Evolutionary conservation across 1,284 basidiomycete species (phyloP).

Genomic region (Coniferiporia weirii): DNA sequence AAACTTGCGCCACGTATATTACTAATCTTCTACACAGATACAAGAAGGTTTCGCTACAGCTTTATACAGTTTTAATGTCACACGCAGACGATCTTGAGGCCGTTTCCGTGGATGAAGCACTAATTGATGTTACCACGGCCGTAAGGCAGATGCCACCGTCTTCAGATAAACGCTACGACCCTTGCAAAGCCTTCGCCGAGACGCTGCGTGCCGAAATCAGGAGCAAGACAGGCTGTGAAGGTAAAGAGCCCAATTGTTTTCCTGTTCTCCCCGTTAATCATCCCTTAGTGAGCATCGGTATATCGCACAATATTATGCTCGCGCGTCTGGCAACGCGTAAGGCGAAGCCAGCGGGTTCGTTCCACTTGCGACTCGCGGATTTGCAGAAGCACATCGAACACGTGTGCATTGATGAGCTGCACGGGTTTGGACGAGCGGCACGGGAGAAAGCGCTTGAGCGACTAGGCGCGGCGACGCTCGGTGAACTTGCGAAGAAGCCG

Average conservation of each 20-base stretch:
- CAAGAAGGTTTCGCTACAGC: constrained; percentile 75
- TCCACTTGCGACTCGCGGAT: constrained; percentile 59
- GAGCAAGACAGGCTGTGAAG: constrained; percentile 78
- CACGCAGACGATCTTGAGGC: constrained; percentile 92
- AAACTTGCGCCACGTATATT: not conserved
- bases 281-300: constrained; percentile 78
- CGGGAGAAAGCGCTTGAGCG: constrained; percentile 72
- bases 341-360: constrained; percentile 87
- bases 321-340: constrained; percentile 87
- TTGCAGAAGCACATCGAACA: constrained; percentile 60
- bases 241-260: constrained; percentile 31
- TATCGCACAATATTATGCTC: constrained; percentile 87
- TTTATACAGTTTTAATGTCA: constrained; percentile 88
- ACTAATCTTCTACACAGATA: constrained; percentile 49
- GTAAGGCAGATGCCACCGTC: constrained; percentile 42
- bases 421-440: constrained; percentile 79
- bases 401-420: constrained; percentile 66
- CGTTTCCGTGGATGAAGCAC: constrained; percentile 93
- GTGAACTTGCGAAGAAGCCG: constrained; percentile 58
- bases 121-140: constrained; percentile 81
- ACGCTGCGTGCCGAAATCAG: constrained; percentile 74
- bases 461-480: constrained; percentile 69
- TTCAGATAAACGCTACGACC: constrained; percentile 36
- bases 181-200: constrained; percentile 76
- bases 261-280: constrained; percentile 10